Percentiles rank a stretch among this genome's conserved stretches.
These are phyloP conservation scores for Simplicillium aogashimaense DNA, from an alignment of 2,329 filamentous ascomycete species.

Conservation along the genomic window DNA sequence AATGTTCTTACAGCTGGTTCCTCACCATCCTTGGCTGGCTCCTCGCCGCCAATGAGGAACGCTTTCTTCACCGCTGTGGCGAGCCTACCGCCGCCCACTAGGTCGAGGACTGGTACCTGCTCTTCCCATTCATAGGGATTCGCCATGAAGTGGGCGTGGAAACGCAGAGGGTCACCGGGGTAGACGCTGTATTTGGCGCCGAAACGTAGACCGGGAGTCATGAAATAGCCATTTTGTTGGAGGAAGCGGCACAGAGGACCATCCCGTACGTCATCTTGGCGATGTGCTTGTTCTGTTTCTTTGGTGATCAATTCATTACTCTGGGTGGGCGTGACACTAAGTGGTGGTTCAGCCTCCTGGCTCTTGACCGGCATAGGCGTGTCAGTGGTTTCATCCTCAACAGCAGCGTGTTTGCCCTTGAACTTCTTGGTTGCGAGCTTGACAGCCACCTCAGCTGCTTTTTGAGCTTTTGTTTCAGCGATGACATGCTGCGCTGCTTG, in stretches of 20 bases:
- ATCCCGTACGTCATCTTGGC: slow-evolving; percentile 9
- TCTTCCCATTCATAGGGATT: slow-evolving; percentile 83
- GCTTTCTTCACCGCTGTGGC: slow-evolving; percentile 96
- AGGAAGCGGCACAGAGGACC: slow-evolving; percentile 68
- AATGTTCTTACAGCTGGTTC: slow-evolving; percentile 55
- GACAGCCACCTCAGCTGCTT: slow-evolving; percentile 17
- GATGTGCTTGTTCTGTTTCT: slow-evolving; percentile 6
- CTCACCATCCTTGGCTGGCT: slow-evolving; percentile 21
- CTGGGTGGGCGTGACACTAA: slow-evolving; percentile 25
- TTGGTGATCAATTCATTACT: slow-evolving; percentile 18
- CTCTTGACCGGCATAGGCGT: neutral
- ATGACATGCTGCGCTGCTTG: slow-evolving; percentile 28
- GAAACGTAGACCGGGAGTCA: slow-evolving; percentile 87
- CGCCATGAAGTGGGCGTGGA: slow-evolving; percentile 89
- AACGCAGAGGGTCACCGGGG: slow-evolving; percentile 86
- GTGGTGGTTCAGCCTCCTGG: slow-evolving; percentile 2
- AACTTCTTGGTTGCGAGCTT: slow-evolving; percentile 11
- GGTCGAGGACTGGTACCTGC: slow-evolving; percentile 71
- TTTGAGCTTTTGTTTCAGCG: slow-evolving; percentile 27
- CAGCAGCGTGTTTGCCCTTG: slow-evolving; percentile 2
- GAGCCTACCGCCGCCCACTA: slow-evolving; percentile 77
- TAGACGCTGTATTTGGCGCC: slow-evolving; percentile 93
- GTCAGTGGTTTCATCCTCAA: neutral
- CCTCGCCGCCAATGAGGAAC: slow-evolving; percentile 70
- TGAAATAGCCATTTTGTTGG: slow-evolving; percentile 70